Base-by-base conservation (phyloP, 495 filamentous ascomycete genomes). In the Penicillium parvum region DNA sequence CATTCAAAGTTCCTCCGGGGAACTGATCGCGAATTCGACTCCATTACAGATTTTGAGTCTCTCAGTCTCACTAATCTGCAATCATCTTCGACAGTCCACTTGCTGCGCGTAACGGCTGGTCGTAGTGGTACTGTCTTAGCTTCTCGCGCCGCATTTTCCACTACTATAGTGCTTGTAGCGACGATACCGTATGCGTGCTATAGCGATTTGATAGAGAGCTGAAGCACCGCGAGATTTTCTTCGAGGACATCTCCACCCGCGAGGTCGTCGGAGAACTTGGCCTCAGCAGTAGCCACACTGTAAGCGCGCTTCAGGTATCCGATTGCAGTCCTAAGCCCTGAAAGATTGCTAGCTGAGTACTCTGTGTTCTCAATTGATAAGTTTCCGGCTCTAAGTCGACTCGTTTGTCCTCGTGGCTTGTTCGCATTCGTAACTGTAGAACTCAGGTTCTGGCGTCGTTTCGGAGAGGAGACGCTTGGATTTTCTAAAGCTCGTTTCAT, bases 221-320 rank as follows among this genome's bases (percentile, higher is more conserved):
- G 37, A 27, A 39, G 5, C 15, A 39, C 37, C 23, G 23, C 15
- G 9, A 39, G 23, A 28, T 39, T 39, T 29, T 39, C 37, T 39
- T 39, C 28, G 23, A 39, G 37, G 19, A 39, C 28, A 39, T 39
- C 37, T 3, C 22, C 14, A 39, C 20, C 22, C 3, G 36, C 14
- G 10, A 39, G 23, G 6, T 39, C 7, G 19, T 39, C 19, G 11
- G 36, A 39, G 23, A 39, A 39, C 36, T 39, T 39, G 22, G 36
- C 36, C 36, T 39, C 22, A 16, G 22, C 23, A 39, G 37, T 39
- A n/a, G 3, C 15, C 15, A 39, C 12, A 25, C 37, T 39, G 23
- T 39, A 39, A 18, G 20, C 18, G 1, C 37, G 37, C 22, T 39
- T 39, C 10, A 39, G 37, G 28, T 39, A 39, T 16, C 37, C 11